Conservation (phyloP, 2,329 filamentous ascomycete species). For the Calonectria honghensis region DNA sequence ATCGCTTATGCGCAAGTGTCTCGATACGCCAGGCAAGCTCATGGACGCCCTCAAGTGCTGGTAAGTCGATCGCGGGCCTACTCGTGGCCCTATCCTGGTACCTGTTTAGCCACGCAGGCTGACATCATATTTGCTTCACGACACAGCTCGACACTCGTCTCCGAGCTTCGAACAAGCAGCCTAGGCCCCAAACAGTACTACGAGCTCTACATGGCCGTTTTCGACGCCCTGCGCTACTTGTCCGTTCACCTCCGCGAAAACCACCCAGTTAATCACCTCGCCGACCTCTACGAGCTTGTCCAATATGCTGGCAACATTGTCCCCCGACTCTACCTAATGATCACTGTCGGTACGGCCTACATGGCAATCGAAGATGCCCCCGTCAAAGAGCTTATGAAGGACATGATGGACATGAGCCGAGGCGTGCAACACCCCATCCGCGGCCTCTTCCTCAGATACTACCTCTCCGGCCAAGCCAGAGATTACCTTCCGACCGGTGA, state of each 20-base stretch:
- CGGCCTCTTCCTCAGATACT: slow-evolving; percentile 96
- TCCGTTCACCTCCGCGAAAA: slow-evolving; percentile 98
- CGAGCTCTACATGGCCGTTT: slow-evolving; percentile 99
- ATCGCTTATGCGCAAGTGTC: slow-evolving; percentile 95
- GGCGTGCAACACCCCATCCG: slow-evolving; percentile 98
- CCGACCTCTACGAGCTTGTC: slow-evolving; percentile 97
- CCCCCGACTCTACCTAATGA: slow-evolving; percentile 97
- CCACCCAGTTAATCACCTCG: slow-evolving; percentile 97
- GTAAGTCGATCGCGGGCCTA: slow-evolving; percentile 72
- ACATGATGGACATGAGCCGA: slow-evolving; percentile 99
- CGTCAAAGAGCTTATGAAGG: slow-evolving; percentile 99
- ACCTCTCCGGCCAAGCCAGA: slow-evolving; percentile 94
- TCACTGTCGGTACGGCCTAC: slow-evolving; percentile 98
- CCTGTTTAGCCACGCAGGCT: slow-evolving; percentile 38
- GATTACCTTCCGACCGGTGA: slow-evolving; percentile 89
- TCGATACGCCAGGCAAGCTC: slow-evolving; percentile 97
- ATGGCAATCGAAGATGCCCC: slow-evolving; percentile 99
- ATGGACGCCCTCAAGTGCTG: slow-evolving; percentile 99
- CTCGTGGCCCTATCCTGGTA: slow-evolving; percentile 38
- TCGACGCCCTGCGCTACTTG: slow-evolving; percentile 96
- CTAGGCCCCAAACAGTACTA: slow-evolving; percentile 99
- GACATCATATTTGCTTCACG: slow-evolving; percentile 35
- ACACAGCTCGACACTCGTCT: slow-evolving; percentile 93
- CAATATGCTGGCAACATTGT: slow-evolving; percentile 99
- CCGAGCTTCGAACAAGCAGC: slow-evolving; percentile 97